Conservation (phyloP, 352 stramenopile species). For the Poterioochromonas sp. region DNA sequence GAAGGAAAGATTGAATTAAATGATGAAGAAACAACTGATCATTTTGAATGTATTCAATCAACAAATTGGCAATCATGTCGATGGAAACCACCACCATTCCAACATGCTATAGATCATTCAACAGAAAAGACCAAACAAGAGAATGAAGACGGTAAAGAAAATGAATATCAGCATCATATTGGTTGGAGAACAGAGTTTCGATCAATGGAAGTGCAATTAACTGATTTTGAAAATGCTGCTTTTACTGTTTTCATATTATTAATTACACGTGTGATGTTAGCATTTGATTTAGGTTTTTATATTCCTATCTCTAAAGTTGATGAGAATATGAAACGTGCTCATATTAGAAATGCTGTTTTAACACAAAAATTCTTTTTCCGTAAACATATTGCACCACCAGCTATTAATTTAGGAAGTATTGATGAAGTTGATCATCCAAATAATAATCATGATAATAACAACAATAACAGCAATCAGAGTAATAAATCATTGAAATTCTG, state of each 20-base stretch:
- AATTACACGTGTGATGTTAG: conserved; percentile 92
- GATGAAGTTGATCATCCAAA: not conserved
- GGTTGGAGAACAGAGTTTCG: conserved; percentile 82
- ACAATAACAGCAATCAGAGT: not conserved
- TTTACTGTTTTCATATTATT: conserved; percentile 97
- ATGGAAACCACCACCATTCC: conserved; percentile 95
- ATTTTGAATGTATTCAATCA: conserved; percentile 99
- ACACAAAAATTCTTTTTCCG: conserved; percentile 82
- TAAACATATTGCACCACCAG: not conserved
- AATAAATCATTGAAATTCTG: no score
- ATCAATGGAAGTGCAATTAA: conserved; percentile 99
- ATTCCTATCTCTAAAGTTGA: conserved; percentile 85
- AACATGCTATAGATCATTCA: conserved; percentile 38
- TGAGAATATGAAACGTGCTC: conserved; percentile 97
- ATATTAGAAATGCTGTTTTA: conserved; percentile 81
- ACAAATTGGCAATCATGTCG: conserved; percentile 99
- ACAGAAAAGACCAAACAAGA: no score
- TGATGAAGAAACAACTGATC: conserved; percentile 72
- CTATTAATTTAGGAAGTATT: not conserved
- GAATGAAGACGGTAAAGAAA: no score
- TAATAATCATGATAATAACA: not conserved
- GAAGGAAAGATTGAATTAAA: conserved; percentile 63
- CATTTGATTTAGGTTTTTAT: conserved; percentile 98
- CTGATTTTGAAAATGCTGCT: conserved; percentile 99
- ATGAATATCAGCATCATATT: no score